Evolutionary conservation across 768 basidiomycete genomes (phyloP).

Genomic region (Lepiota brunneoincarnata): DNA sequence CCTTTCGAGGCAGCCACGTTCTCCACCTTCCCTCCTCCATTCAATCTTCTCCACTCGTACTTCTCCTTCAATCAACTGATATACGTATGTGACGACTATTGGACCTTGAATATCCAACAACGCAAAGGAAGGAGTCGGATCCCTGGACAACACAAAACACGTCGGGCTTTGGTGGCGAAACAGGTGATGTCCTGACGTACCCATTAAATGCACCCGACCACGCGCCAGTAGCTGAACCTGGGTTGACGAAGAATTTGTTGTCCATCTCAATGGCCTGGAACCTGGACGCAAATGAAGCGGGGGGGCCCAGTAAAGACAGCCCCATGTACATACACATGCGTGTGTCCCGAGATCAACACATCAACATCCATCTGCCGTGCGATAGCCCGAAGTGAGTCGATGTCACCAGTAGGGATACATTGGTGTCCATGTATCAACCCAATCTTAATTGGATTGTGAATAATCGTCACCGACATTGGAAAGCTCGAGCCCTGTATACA

Average conservation of each 20-base stretch:
- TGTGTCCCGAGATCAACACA: slow-evolving; percentile 90
- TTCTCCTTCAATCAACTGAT: slow-evolving; percentile 91
- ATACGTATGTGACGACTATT: slow-evolving; percentile 96
- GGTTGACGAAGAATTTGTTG: slow-evolving; percentile 92
- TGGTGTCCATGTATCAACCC: slow-evolving; percentile 95
- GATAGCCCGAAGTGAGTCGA: slow-evolving; percentile 84
- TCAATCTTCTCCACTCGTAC: slow-evolving; percentile 92
- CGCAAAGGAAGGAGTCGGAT: slow-evolving; percentile 91
- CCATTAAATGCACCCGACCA: slow-evolving; percentile 79
- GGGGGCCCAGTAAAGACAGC: background rate
- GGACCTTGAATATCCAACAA: slow-evolving; percentile 97
- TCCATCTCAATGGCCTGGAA: slow-evolving; percentile 95
- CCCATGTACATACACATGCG: slow-evolving; percentile 70
- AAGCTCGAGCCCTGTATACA: slow-evolving; percentile 49
- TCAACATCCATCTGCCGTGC: slow-evolving; percentile 98
- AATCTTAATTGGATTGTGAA: slow-evolving; percentile 84
- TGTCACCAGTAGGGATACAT: slow-evolving; percentile 86
- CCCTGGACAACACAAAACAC: slow-evolving; percentile 43
- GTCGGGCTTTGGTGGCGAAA: background rate
- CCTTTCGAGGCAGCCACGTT: slow-evolving; percentile 38
- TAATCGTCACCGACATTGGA: slow-evolving; percentile 77
- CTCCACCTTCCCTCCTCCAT: slow-evolving; percentile 64
- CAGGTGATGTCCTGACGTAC: slow-evolving; percentile 32
- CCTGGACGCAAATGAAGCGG: slow-evolving; percentile 32
- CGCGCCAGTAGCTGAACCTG: slow-evolving; percentile 92